Base-by-base conservation (phyloP, 768 basidiomycete genomes). In the Leccinellum albellum region DNA sequence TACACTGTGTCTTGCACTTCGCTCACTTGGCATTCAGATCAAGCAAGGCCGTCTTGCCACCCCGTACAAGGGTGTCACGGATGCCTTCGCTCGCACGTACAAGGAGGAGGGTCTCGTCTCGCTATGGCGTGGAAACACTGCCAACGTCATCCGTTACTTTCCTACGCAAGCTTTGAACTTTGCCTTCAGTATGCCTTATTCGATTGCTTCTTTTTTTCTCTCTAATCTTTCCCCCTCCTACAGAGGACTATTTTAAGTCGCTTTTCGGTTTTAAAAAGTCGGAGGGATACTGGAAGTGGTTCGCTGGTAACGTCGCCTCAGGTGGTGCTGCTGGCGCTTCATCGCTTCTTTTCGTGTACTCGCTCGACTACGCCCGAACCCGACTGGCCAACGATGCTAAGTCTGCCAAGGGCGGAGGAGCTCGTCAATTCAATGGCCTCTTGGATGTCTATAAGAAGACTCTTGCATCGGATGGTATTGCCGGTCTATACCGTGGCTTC, bases 91-190 rank as follows among this genome's bases (percentile, higher is more conserved):
- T 61, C 91, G 97, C 64, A 98, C 95, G 57, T 96, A 95, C 84
- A 78, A 75, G 64, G 96, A 98, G 15, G 97, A 99, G 82, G 97
- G 97, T 75, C 78, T 97, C 53, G 82, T 94, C 61, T 90, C 97
- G 21, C 81, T 99, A 71, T 98, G 97, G 97, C 82, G 97, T 80
- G 97, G 97, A 77, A 99, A 99, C 87, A 98, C 96, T 57, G 96
- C 97, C 85, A 99, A 99, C 80, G 97, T 99, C 79, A 97, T 99
- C 81, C 95, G 97, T 75, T 99, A 99, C 90, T 99, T 99, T 94
- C 97, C 97, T 52, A 99, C 97, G 56, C 96, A 99, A 76, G 97
- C 97, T 40, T 79, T 98, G 68, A 99, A 99, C 91, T 98, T 99
- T 70, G 96, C 96, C 74, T 98, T 98, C 89, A 98, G 91, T 97